phyloP scores from a whole-genome alignment of 805 yeast genomes.

The Saccharomyces cerevisiae region DNA sequence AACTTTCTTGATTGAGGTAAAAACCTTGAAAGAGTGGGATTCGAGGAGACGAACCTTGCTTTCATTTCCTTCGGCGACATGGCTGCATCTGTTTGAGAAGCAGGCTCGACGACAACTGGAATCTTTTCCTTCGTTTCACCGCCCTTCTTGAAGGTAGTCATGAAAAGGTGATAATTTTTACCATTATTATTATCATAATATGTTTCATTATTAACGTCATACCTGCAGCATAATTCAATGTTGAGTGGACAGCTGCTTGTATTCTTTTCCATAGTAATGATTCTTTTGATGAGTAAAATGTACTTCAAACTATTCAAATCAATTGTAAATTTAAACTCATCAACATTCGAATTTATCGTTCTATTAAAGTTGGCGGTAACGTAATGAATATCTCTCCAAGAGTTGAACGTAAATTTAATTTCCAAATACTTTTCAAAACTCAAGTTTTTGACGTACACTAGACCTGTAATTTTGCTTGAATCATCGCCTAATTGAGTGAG shows the following conservation, averaged over 20 bases:
- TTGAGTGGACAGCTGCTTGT: slow-evolving; percentile 13
- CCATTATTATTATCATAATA: slow-evolving; percentile 31
- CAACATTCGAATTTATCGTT: slow-evolving; percentile 21
- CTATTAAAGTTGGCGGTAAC: slow-evolving; percentile 21
- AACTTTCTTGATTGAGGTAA: slow-evolving; percentile 21
- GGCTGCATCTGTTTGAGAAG: background rate
- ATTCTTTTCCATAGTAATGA: slow-evolving; percentile 9
- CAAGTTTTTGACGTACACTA: slow-evolving; percentile 26
- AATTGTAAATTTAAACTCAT: slow-evolving; percentile 27
- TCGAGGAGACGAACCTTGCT: background rate
- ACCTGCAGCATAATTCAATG: slow-evolving; percentile 28
- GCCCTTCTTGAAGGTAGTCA: background rate
- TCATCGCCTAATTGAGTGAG: slow-evolving; percentile 8
- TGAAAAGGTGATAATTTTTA: slow-evolving; percentile 22
- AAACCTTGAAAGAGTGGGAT: background rate
- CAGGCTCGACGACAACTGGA: background rate
- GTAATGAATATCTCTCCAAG: slow-evolving; percentile 29
- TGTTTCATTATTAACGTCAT: slow-evolving; percentile 29
- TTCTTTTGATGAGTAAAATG: slow-evolving; percentile 19
- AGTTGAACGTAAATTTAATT: slow-evolving; percentile 28
- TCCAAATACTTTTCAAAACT: slow-evolving; percentile 29
- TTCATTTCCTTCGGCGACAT: background rate
- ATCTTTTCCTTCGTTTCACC: background rate
- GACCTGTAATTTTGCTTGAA: slow-evolving; percentile 18
- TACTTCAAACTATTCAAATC: slow-evolving; percentile 24